These are phyloP conservation scores for Butyriboletus appendiculatus DNA, from an alignment of 1,284 basidiomycete genomes.

Conservation along the genomic window DNA sequence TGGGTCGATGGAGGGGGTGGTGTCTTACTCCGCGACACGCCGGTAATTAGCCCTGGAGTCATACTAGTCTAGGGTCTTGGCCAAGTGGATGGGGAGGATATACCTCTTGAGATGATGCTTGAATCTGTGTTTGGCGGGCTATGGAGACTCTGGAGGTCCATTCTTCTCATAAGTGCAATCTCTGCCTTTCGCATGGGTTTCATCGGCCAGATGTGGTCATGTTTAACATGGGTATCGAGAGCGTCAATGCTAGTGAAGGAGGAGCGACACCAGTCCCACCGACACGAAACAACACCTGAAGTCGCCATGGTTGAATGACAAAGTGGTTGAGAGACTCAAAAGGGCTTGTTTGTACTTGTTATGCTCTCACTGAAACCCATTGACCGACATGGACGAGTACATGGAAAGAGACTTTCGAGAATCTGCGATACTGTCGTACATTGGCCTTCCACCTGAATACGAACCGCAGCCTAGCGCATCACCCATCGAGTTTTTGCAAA, in stretches of 20 bases:
- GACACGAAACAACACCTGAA: constrained; percentile 31
- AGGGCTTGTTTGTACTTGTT: constrained; percentile 29
- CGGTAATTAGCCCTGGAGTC: constrained; percentile 10
- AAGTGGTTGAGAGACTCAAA: too few species aligned
- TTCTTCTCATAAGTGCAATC: constrained; percentile 32
- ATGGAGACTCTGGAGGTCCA: constrained; percentile 39
- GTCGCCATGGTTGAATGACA: constrained; percentile 3
- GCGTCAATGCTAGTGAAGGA: constrained; percentile 40
- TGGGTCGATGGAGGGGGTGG: background rate
- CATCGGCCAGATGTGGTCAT: constrained; percentile 45
- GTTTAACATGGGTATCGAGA: constrained; percentile 47
- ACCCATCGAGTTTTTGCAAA: constrained; percentile 62
- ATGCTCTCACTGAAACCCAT: background rate
- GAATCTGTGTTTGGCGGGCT: constrained; percentile 25
- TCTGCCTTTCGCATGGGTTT: constrained; percentile 36
- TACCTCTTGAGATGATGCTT: constrained; percentile 22
- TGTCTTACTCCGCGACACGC: background rate
- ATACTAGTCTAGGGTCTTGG: constrained; percentile 6
- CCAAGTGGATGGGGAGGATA: background rate
- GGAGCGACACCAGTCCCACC: constrained; percentile 52
- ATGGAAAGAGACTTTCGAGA: constrained; percentile 40
- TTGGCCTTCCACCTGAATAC: constrained; percentile 58
- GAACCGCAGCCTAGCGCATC: constrained; percentile 57
- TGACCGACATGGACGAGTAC: background rate
- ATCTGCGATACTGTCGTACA: constrained; percentile 54